Base-by-base conservation (phyloP, 2,329 filamentous ascomycete genomes). In the Fusarium torreyae region DNA sequence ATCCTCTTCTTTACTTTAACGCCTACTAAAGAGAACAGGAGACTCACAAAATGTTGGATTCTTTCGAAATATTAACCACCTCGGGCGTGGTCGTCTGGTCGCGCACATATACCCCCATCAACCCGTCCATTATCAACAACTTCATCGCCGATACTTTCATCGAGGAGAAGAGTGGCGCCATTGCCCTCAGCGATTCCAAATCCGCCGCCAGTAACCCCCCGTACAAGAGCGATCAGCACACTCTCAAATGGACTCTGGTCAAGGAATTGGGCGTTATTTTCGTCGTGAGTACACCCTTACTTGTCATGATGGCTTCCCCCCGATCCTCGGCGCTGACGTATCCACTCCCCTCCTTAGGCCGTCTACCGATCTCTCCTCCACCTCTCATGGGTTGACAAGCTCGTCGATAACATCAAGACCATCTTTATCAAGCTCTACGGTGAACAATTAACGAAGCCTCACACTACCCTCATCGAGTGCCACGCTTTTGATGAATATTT, bases 31-130 rank as follows among this genome's bases (percentile, higher is more conserved):
- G 52, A 49, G 26, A 69, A 28, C 63, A 39, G 45, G 50, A 57
- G 33, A 42, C 31, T 28, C 15, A 36, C 74, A 79, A 72, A 60
- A 98, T 98, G 95, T 84, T 99, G 82, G 96, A 99, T 84, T 92
- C 93, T 17, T 99, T 99, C 80, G 95, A 99, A 81, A 96, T 99
- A 71, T 82, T 99, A 66, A 98, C 95, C 64, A 97, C 95, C 38
- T 97, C 94, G 5, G 96, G 96, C 58, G 94, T 99, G 68, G 96
- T 99, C 60, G 88, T 99, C 57, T 99, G 96, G 96, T 98, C 95
- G 66, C 91, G 92, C 78, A 91, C 90, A 26, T 97, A 95, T 79
- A 89, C 91, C 56, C 87, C 91, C 3, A 89, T 97, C 77, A 94
- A 90, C 78, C 88, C 92, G 43, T 90, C 92, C 74, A 86, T 98